Percentiles rank a stretch among this genome's conserved stretches.
Evolutionary conservation across 805 yeast species (phyloP).

Genomic region (Saccharomycopsis capsularis): DNA sequence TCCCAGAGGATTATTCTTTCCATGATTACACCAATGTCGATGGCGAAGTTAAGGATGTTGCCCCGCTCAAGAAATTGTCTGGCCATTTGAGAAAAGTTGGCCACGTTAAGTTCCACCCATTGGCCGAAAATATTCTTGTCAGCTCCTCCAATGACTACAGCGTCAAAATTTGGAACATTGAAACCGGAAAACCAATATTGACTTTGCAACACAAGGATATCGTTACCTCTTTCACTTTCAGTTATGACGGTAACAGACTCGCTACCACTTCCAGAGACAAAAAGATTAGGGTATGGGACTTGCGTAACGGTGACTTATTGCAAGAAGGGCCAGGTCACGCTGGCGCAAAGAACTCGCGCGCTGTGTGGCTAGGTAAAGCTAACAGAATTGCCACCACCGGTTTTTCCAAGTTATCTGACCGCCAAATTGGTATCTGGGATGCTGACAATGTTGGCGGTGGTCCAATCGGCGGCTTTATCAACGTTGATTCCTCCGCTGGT

Average conservation of each 20-base stretch:
- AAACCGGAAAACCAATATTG: constrained; percentile 58
- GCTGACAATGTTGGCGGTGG: constrained; percentile 65
- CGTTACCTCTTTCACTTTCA: constrained; percentile 89
- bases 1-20: constrained; percentile 76
- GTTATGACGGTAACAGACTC: constrained; percentile 77
- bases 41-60: constrained; percentile 58
- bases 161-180: constrained; percentile 86
- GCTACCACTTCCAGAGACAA: constrained; percentile 92
- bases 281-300: constrained; percentile 85
- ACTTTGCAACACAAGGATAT: constrained; percentile 83
- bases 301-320: constrained; percentile 63
- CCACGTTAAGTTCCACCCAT: constrained; percentile 83
- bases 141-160: constrained; percentile 87
- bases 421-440: constrained; percentile 95
- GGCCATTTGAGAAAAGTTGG: constrained; percentile 97
- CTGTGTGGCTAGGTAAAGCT: constrained; percentile 83
- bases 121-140: constrained; percentile 79
- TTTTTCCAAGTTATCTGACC: constrained; percentile 83
- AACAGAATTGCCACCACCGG: constrained; percentile 91
- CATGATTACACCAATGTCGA: constrained; percentile 48
- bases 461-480: constrained; percentile 82
- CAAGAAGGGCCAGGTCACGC: constrained; percentile 85
- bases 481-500: constrained; percentile 87
- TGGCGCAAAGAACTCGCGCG: constrained; percentile 88
- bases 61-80: constrained; percentile 59